Conservation (phyloP, 495 filamentous ascomycete genomes). For the Podospora sp. region DNA sequence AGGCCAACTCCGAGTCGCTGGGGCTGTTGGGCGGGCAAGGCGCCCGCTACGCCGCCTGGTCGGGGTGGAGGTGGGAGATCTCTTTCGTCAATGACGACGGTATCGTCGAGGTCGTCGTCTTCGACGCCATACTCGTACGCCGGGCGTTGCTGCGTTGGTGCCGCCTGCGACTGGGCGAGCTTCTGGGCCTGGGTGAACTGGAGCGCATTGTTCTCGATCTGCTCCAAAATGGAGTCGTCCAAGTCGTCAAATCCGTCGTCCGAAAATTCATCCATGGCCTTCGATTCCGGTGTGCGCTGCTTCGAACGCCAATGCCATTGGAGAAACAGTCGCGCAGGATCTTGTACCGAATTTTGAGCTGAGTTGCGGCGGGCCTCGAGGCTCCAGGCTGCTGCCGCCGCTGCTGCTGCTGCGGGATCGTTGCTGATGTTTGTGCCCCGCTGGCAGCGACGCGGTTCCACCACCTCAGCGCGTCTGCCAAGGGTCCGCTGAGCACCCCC, state of each 20-base stretch:
- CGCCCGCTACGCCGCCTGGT: conserved; percentile 15
- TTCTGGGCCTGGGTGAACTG: conserved; percentile 49
- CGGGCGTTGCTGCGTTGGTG: conserved; percentile 8
- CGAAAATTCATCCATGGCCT: conserved; percentile 51
- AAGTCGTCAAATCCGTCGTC: conserved; percentile 53
- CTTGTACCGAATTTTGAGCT: neutral
- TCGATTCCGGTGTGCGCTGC: conserved; percentile 13
- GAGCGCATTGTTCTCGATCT: conserved; percentile 54
- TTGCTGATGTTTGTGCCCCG: conserved; percentile 9
- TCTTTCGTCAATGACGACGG: conserved; percentile 34
- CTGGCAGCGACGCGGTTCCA: neutral
- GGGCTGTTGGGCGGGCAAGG: conserved; percentile 7
- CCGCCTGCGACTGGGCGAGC: conserved; percentile 30
- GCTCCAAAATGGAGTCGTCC: conserved; percentile 44
- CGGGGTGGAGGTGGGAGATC: conserved; percentile 18
- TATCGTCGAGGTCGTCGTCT: conserved; percentile 38
- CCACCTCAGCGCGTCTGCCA: neutral
- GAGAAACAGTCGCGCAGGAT: neutral
- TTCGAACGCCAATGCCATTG: conserved; percentile 25
- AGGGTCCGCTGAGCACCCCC: neutral
- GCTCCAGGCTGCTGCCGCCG: neutral
- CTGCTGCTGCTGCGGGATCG: neutral
- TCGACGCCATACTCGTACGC: conserved; percentile 23
- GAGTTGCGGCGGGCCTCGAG: neutral
- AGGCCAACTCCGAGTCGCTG: conserved; percentile 22